These are phyloP conservation scores for Xylariaceae sp. DNA, from an alignment of 2,329 filamentous ascomycete species.

Conservation along the genomic window DNA sequence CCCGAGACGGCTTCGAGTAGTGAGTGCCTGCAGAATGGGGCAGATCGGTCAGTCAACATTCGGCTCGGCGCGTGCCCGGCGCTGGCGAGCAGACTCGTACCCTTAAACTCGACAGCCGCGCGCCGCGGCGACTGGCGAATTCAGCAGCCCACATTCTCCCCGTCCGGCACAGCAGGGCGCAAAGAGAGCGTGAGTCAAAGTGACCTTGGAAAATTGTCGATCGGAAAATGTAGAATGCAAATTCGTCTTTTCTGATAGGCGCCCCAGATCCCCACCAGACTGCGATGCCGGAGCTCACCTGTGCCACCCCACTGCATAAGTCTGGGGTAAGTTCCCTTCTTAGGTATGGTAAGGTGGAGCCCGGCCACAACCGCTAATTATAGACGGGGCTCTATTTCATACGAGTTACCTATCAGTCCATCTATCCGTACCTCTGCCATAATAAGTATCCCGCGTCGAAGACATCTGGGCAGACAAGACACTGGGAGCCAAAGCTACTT, in stretches of 20 bases:
- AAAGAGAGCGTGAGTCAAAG: not conserved
- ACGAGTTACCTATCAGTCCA: no score
- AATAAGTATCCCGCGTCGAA: no score
- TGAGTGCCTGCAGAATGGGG: conserved; percentile 15
- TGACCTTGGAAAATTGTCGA: conserved; percentile 13
- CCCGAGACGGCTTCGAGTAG: conserved; percentile 15
- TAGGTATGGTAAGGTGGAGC: no score
- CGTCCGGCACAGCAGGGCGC: conserved; percentile 24
- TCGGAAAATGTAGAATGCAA: conserved; percentile 10
- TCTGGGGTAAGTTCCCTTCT: no score
- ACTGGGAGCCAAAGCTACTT: no score
- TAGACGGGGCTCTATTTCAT: no score
- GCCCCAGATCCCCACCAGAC: not conserved
- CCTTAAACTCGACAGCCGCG: conserved; percentile 21
- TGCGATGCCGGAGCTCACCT: conserved; percentile 14
- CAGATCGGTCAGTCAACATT: conserved; percentile 3
- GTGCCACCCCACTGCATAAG: no score
- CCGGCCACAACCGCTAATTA: no score
- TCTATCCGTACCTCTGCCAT: no score
- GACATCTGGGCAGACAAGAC: no score
- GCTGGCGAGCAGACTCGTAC: conserved; percentile 11
- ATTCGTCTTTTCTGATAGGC: conserved; percentile 19
- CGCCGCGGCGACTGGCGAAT: conserved; percentile 22
- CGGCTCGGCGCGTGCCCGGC: not conserved
- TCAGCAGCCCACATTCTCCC: conserved; percentile 26